These are phyloP conservation scores for Rhynchospora breviuscula DNA, from an alignment of 176 grass and related monocot genomes.

Conservation along the genomic window DNA sequence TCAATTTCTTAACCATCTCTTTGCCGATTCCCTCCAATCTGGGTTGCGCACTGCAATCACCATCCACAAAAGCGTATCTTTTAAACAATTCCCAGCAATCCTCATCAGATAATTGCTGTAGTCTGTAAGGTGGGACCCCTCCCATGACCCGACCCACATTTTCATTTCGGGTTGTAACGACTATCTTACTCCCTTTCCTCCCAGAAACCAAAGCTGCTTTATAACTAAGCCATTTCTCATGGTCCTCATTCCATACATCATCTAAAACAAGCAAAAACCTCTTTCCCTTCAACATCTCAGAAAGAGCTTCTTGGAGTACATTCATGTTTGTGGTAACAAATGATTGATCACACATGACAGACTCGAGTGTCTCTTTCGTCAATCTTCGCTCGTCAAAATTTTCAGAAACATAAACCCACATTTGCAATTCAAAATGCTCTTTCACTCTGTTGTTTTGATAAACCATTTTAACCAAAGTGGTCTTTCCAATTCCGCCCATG, in stretches of 20 bases:
- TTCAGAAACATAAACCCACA: slow-evolving; percentile 63
- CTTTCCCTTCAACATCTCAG: slow-evolving; percentile 34
- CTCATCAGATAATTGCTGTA: slow-evolving; percentile 48
- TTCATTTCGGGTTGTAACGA: slow-evolving; percentile 54
- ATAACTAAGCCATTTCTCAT: slow-evolving; percentile 51
- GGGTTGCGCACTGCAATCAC: slow-evolving; percentile 34
- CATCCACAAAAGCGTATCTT: slow-evolving; percentile 45
- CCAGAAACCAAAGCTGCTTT: slow-evolving; percentile 56
- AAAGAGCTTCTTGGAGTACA: slow-evolving; percentile 55
- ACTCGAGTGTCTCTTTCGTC: slow-evolving; percentile 60
- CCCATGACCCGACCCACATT: slow-evolving; percentile 59
- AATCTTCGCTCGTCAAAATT: slow-evolving; percentile 49
- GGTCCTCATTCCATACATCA: slow-evolving; percentile 80
- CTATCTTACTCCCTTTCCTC: slow-evolving; percentile 60
- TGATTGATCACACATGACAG: slow-evolving; percentile 44
- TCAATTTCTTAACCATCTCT: slow-evolving; percentile 56
- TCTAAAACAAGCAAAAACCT: slow-evolving; percentile 67
- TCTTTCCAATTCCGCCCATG: slow-evolving; percentile 68
- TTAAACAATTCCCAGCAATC: slow-evolving; percentile 61
- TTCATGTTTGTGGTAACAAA: slow-evolving; percentile 53
- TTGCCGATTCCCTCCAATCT: slow-evolving; percentile 45
- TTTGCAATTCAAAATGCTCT: slow-evolving; percentile 44
- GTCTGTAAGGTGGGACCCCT: slow-evolving; percentile 37
- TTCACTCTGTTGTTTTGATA: slow-evolving; percentile 52
- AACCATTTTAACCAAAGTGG: slow-evolving; percentile 54